Base-by-base conservation (phyloP, 805 yeast genomes). In the Isabelozyma heimii region DNA sequence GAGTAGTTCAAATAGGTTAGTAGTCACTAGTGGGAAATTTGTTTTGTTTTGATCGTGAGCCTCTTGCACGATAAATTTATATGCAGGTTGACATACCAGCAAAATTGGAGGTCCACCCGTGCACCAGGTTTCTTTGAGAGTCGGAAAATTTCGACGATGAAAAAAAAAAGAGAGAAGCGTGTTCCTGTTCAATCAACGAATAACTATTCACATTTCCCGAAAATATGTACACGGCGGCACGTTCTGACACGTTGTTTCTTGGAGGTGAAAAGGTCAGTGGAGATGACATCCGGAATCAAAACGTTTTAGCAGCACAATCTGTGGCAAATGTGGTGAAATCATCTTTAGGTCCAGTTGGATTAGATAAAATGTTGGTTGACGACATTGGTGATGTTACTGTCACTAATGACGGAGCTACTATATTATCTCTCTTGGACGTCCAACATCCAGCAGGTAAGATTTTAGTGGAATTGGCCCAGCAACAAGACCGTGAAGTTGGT, bases 381-480 rank as follows among this genome's bases (percentile, higher is more conserved):
- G 99, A 94, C 63, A 95, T 94, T 70, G 99, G 99, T 54, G 99
- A 95, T 71, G 97, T 94, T 42, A 91, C 97, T 5, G 97, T 94
- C 45, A 94, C 99, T 42, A 94, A 94, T 70, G 99, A 94, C 70
- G 99, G 99, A 56, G 99, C 99, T 51, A 94, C 99, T 4, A 94
- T 94, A 60, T 76, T 94, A 54, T 80, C 90, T 8, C 72, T 95
- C 46, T 76, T 94, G 55, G 99, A 94, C 65, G 98, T 94, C 45
- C 97, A 94, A 71, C 99, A 94, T 68, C 99, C 99, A 35, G 99
- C 99, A 1, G 99, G 98, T 14, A 92, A 91, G 73, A 94, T 94
- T 59, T 76, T 94, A 50, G 99, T 94, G 44, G 98, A 94, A 64
- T 79, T 94, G 63, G 99, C 99, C 2, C 97, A 94, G 69, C 98